phyloP scores from a whole-genome alignment of 495 filamentous ascomycete species.

The Endocarpon pusillum region DNA sequence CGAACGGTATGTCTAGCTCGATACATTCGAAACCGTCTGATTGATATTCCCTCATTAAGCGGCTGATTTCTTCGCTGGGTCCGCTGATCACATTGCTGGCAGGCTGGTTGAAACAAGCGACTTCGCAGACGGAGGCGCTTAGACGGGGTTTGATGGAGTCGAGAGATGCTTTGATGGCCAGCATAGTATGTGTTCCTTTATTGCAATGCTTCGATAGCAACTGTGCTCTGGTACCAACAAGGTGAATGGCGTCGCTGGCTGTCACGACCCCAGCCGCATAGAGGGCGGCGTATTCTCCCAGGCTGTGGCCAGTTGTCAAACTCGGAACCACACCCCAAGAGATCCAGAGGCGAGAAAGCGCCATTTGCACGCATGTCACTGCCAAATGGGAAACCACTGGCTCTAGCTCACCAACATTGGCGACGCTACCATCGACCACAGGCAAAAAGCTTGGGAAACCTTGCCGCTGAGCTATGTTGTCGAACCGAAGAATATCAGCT shows the following conservation, averaged over 20 bases:
- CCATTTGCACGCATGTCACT: constrained; percentile 17
- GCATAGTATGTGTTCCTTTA: constrained; percentile 17
- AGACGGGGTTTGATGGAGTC: neutral
- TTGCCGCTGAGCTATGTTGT: constrained; percentile 39
- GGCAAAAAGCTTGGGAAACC: constrained; percentile 51
- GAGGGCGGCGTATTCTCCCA: constrained; percentile 28
- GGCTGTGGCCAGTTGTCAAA: constrained; percentile 24
- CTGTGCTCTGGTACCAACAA: constrained; percentile 20
- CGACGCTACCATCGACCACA: constrained; percentile 30
- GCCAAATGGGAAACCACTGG: constrained; percentile 40
- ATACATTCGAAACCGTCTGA: constrained; percentile 36
- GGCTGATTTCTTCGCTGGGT: constrained; percentile 48
- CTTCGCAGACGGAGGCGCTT: neutral
- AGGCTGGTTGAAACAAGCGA: constrained; percentile 41
- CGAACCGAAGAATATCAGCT: constrained; percentile 42
- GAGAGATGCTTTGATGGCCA: constrained; percentile 8
- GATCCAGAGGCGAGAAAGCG: constrained; percentile 16
- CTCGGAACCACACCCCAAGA: constrained; percentile 18
- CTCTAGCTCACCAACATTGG: constrained; percentile 36
- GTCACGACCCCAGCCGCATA: constrained; percentile 23
- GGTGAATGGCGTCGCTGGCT: constrained; percentile 18
- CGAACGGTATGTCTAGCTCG: constrained; percentile 44
- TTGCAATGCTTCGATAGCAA: constrained; percentile 14
- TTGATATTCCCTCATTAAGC: constrained; percentile 47
- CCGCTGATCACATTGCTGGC: constrained; percentile 47